These are phyloP conservation scores for Colletotrichum sp. DNA, from an alignment of 2,329 filamentous ascomycete genomes.

Conservation along the genomic window DNA sequence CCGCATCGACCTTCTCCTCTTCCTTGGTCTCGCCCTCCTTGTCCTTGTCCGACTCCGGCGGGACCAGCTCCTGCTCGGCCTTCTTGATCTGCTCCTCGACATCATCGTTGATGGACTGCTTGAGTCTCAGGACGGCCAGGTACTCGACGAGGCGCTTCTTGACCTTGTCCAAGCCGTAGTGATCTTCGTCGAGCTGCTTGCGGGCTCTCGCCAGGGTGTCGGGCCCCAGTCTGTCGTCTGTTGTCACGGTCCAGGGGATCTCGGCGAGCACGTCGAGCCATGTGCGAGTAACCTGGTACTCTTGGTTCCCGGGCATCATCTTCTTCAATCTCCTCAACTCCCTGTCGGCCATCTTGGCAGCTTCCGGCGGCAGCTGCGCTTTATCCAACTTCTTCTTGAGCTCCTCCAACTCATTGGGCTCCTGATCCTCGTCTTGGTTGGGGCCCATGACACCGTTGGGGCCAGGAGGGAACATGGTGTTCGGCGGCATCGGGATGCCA, in stretches of 20 bases:
- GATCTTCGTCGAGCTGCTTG: conserved; percentile 92
- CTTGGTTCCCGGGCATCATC: conserved; percentile 95
- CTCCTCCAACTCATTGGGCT: conserved; percentile 89
- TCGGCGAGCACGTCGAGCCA: conserved; percentile 94
- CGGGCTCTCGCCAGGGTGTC: conserved; percentile 81
- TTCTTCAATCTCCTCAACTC: conserved; percentile 89
- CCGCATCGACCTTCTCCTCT: conserved; percentile 23
- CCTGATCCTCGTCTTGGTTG: conserved; percentile 72
- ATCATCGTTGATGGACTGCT: conserved; percentile 86
- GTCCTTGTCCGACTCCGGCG: conserved; percentile 26
- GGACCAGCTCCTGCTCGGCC: conserved; percentile 61
- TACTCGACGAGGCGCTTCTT: conserved; percentile 97
- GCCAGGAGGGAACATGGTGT: conserved; percentile 23
- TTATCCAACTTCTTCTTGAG: conserved; percentile 86
- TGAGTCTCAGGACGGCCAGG: conserved; percentile 91
- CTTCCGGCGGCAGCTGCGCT: conserved; percentile 82
- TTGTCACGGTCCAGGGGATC: conserved; percentile 87
- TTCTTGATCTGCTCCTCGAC: conserved; percentile 79
- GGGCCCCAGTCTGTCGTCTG: conserved; percentile 83
- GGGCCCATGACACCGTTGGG: conserved; percentile 37
- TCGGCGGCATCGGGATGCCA: conserved; percentile 16
- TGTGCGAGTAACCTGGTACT: conserved; percentile 91
- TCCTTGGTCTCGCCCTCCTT: conserved; percentile 37
- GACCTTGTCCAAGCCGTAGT: conserved; percentile 95
- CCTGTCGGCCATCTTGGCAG: conserved; percentile 86